Base-by-base conservation (phyloP, 139 green algal genomes). In the Bryopsis sp. region DNA sequence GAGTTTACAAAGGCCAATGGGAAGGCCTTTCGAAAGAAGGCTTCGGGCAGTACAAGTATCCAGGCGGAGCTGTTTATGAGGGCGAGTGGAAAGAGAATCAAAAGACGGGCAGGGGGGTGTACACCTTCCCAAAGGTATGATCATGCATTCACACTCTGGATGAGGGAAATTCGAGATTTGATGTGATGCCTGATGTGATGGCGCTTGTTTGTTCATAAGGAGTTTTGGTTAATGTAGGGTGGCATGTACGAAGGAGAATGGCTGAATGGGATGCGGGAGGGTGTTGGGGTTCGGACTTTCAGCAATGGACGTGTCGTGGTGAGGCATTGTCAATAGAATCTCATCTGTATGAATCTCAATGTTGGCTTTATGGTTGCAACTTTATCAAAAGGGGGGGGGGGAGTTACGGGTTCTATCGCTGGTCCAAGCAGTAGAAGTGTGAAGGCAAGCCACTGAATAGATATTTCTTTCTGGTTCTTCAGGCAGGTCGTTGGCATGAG, bases 241-340 rank as follows among this genome's bases (percentile, higher is more conserved):
- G 89, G 86, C 8, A 72, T 79, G 37, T 94, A 94, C 47, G 85
- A 93, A 74, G 89, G 89, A 47, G 89, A 94, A 76, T 95, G 87
- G 87, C 48, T 74, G 0, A 48, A 32, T 32, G 89, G 89, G 0
- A 74, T 69, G 2, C 81, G 85, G 78, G 75, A 76, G 15, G 89
- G 89, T 11, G 60, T 86, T 3, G 88, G 89, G 2, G 75, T 92
- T 32, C 64, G 89, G 39, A 90, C 86, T 0, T 84, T 85, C 68
- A 79, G 76, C 71, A 82, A 64, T 11, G 88, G 88, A 6, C 78
- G 81, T 47, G 77, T 92, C 6, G 70, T 79, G 70, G 74, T 78
- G 35, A 34, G 3, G 39, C 2, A n/a, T n/a, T n/a, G n/a, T 29
- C 43, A 54, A 26, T 19, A 19, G 15, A 54, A 19, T 54, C 15